phyloP scores from a whole-genome alignment of 2,329 filamentous ascomycete species.

The Dactylellina cionopaga region DNA sequence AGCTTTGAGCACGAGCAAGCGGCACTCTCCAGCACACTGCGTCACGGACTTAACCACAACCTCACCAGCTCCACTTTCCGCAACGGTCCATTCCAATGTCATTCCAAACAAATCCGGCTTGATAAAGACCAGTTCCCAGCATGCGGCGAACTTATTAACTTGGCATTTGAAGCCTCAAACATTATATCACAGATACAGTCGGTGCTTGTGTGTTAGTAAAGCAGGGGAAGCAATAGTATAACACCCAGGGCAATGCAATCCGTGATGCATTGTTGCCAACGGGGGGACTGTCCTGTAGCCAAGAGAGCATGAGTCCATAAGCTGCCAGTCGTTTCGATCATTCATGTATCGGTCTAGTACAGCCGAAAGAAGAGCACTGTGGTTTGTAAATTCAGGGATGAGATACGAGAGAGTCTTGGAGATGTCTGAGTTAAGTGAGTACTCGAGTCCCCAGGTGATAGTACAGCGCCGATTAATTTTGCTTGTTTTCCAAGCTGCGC shows the following conservation, averaged over 20 bases:
- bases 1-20: conserved; percentile 43
- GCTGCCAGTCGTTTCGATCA: conserved; percentile 24
- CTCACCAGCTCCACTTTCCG: conserved; percentile 39
- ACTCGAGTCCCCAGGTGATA: conserved; percentile 1
- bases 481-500: conserved; percentile 13
- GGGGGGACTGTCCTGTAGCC: conserved; percentile 14
- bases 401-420: conserved; percentile 18
- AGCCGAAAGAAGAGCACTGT: conserved; percentile 23
- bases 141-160: no score
- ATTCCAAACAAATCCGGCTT: conserved; percentile 15
- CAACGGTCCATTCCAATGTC: conserved; percentile 9
- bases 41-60: conserved; percentile 42
- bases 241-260: conserved; percentile 11
- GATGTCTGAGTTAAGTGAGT: conserved; percentile 18
- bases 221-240: conserved; percentile 1
- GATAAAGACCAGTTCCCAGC: not conserved
- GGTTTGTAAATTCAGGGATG: conserved; percentile 15
- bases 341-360: conserved; percentile 20
- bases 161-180: conserved; percentile 16
- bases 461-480: conserved; percentile 3
- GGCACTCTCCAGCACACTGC: conserved; percentile 37
- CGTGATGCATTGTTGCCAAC: conserved; percentile 22
- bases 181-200: conserved; percentile 5
- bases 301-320: conserved; percentile 7
- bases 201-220: no score